Evolutionary conservation across 1,284 basidiomycete species (phyloP).

Genomic region (Ceratobasidium sp.): DNA sequence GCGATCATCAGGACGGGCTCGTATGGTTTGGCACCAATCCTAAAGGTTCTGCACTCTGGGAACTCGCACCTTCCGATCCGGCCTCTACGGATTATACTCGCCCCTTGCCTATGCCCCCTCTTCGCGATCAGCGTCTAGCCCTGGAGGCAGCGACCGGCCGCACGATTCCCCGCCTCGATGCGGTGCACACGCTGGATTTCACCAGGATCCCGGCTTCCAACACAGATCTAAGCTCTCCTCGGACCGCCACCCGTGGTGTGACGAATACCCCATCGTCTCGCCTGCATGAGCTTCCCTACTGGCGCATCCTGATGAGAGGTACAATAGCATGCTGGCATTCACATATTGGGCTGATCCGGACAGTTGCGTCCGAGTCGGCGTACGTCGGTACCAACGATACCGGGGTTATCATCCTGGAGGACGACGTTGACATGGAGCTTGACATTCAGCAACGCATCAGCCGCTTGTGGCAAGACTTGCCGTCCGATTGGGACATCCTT

Average conservation of each 20-base stretch:
- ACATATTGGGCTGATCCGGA: conserved; percentile 68
- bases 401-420: conserved; percentile 76
- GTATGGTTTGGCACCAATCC: conserved; percentile 14
- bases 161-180: conserved; percentile 29
- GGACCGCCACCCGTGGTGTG: conserved; percentile 40
- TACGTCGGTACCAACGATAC: conserved; percentile 53
- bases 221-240: conserved; percentile 32
- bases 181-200: conserved; percentile 16
- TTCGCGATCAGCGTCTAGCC: conserved; percentile 41
- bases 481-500: conserved; percentile 79
- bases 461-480: conserved; percentile 69
- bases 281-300: conserved; percentile 40
- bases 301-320: conserved; percentile 63
- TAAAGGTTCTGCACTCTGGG: conserved; percentile 42
- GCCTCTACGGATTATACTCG: conserved; percentile 32
- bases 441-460: conserved; percentile 68
- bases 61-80: conserved; percentile 42
- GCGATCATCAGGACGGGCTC: conserved; percentile 39
- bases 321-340: conserved; percentile 83
- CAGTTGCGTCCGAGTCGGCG: conserved; percentile 49
- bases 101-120: conserved; percentile 39
- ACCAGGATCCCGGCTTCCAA: background rate
- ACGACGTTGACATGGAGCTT: conserved; percentile 74
- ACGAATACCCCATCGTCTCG: conserved; percentile 33
- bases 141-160: conserved; percentile 32